A percentile compares a stretch with the other conserved stretches of the same genome.
Conservation (phyloP, 2,329 filamentous ascomycete species). For the Chalara sp. region DNA sequence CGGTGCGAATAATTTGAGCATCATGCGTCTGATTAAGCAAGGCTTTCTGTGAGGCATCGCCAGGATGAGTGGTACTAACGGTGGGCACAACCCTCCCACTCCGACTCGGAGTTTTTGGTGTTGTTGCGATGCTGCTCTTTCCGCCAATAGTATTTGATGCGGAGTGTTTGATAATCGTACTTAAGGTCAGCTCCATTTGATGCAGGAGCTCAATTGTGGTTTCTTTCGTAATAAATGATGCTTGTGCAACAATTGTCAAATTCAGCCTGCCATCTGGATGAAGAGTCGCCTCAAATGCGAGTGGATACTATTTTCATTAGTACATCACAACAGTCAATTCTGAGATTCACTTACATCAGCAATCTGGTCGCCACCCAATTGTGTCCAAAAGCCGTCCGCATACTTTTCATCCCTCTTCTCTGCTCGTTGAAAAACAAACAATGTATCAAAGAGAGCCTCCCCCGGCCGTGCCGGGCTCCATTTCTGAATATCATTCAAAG, state of each 20-base stretch:
- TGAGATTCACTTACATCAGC: slow-evolving; percentile 28
- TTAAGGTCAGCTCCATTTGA: slow-evolving; percentile 30
- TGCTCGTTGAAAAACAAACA: slow-evolving; percentile 74
- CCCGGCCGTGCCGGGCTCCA: slow-evolving; percentile 53
- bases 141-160: background rate
- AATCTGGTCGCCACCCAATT: slow-evolving; percentile 37
- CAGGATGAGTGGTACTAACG: too few relatives aligned
- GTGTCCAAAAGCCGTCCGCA: slow-evolving; percentile 44
- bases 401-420: slow-evolving; percentile 18
- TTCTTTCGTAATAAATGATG: slow-evolving; percentile 30
- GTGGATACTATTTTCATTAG: slow-evolving; percentile 36
- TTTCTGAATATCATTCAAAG: slow-evolving; percentile 73
- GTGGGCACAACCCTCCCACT: slow-evolving; percentile 38
- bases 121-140: background rate
- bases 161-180: slow-evolving; percentile 7
- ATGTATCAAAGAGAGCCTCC: slow-evolving; percentile 65
- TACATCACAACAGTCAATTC: background rate
- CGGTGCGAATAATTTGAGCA: slow-evolving; percentile 47
- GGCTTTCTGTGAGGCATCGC: too few relatives aligned
- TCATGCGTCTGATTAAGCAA: slow-evolving; percentile 27
- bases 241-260: slow-evolving; percentile 54
- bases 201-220: slow-evolving; percentile 33
- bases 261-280: slow-evolving; percentile 37
- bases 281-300: slow-evolving; percentile 69
- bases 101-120: background rate